Evolutionary conservation across 2,329 filamentous ascomycete genomes (phyloP).

Genomic region (Apiospora marii): DNA sequence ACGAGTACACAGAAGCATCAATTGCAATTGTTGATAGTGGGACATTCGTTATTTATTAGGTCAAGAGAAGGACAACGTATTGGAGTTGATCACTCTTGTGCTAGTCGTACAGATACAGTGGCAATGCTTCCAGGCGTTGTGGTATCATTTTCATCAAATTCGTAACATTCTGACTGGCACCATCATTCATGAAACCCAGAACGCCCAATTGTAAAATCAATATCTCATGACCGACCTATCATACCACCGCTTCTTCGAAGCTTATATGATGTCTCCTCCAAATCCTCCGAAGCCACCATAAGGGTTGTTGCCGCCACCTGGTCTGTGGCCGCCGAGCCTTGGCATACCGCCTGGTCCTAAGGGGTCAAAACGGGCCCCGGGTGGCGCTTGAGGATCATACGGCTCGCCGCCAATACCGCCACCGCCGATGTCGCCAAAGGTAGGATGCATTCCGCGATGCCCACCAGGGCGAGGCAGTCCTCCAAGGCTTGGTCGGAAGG

Average conservation of each 20-base stretch:
- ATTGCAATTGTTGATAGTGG: background rate
- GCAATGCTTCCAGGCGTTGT: background rate
- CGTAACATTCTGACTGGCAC: background rate
- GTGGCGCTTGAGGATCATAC: slow-evolving; percentile 78
- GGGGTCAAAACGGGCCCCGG: slow-evolving; percentile 92
- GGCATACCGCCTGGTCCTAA: slow-evolving; percentile 71
- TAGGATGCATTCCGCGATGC: slow-evolving; percentile 91
- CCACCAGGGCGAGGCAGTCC: slow-evolving; percentile 65
- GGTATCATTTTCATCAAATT: slow-evolving; percentile 10
- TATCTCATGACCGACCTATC: background rate
- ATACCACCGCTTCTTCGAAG: background rate
- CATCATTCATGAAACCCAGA: slow-evolving; percentile 5
- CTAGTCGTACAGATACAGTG: background rate
- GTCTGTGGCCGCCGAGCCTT: slow-evolving; percentile 53
- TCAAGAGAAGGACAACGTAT: background rate
- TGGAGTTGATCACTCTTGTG: background rate
- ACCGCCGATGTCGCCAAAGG: slow-evolving; percentile 87
- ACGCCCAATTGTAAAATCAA: background rate
- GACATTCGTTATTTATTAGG: background rate
- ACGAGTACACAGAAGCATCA: background rate
- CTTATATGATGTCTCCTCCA: slow-evolving; percentile 45
- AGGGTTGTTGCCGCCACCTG: slow-evolving; percentile 48
- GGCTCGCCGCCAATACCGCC: slow-evolving; percentile 49
- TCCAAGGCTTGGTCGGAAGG: slow-evolving; percentile 71
- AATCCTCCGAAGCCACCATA: slow-evolving; percentile 47